phyloP scores from a whole-genome alignment of 2,329 filamentous ascomycete genomes.

The Colletotrichum endophyticum region DNA sequence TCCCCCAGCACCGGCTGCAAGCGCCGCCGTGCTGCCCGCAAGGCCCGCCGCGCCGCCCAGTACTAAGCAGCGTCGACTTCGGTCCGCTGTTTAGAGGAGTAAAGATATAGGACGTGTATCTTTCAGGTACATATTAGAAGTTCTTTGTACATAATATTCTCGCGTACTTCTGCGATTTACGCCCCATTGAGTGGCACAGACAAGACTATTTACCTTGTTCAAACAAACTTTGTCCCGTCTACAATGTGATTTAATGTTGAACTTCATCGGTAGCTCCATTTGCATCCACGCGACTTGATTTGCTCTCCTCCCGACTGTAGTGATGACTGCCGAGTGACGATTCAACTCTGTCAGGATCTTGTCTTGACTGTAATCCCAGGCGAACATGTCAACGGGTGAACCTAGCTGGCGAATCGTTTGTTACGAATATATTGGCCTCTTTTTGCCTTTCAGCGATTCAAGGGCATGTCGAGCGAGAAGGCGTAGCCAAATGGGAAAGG shows the following conservation, averaged over 20 bases:
- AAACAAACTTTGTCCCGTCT: not conserved
- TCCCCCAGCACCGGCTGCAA: constrained; percentile 6
- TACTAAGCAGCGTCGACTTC: not conserved
- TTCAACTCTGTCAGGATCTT: too few species aligned
- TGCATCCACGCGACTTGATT: not conserved
- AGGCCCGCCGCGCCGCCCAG: constrained; percentile 20
- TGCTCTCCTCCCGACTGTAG: not conserved
- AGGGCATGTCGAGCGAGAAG: not conserved
- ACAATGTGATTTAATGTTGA: not conserved
- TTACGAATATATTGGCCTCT: not conserved
- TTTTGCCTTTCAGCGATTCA: not conserved
- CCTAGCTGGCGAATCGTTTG: too few species aligned
- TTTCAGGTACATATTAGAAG: constrained; percentile 14
- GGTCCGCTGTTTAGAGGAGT: not conserved
- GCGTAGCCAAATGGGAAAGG: not conserved
- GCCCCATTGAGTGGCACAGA: constrained; percentile 12
- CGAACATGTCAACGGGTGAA: too few species aligned
- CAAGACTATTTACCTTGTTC: not conserved
- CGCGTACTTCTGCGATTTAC: constrained; percentile 16
- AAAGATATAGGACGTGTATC: not conserved
- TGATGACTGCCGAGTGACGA: not conserved
- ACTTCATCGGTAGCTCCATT: not conserved
- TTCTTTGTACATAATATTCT: constrained; percentile 15
- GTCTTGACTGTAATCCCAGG: too few species aligned
- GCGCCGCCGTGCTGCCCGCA: constrained; percentile 19